phyloP scores from a whole-genome alignment of 2,329 filamentous ascomycete species.

The Beauveria sp. region DNA sequence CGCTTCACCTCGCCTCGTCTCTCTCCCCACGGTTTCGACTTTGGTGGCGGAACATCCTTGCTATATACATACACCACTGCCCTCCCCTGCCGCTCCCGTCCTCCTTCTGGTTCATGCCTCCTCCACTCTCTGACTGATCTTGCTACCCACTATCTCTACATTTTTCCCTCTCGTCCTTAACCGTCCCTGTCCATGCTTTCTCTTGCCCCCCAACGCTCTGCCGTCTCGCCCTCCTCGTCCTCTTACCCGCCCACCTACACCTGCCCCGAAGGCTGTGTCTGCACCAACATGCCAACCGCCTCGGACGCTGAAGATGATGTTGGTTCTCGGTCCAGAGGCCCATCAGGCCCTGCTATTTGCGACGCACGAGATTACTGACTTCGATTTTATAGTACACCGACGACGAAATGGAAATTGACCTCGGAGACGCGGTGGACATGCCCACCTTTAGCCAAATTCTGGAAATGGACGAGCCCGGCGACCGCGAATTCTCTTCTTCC shows the following conservation, averaged over 20 bases:
- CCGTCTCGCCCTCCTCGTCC: background rate
- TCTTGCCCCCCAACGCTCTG: background rate
- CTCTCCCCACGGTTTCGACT: slow-evolving; percentile 5
- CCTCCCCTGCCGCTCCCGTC: slow-evolving; percentile 1
- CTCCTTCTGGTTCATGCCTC: background rate
- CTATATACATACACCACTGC: slow-evolving; percentile 5
- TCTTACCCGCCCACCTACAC: background rate
- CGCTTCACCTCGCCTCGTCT: background rate
- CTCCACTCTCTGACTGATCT: background rate
- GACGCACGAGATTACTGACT: background rate
- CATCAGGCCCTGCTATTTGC: background rate
- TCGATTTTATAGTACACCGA: background rate
- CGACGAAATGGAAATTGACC: slow-evolving; percentile 45
- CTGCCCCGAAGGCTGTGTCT: background rate
- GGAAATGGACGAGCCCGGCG: slow-evolving; percentile 91
- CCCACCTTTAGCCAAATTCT: slow-evolving; percentile 88
- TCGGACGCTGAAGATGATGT: slow-evolving; percentile 7
- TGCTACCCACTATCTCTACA: background rate
- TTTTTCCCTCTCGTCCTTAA: background rate
- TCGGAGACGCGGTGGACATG: slow-evolving; percentile 70
- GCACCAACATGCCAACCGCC: background rate
- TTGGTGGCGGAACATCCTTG: slow-evolving; percentile 7
- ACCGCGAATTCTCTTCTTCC: slow-evolving; percentile 78
- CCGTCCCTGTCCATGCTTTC: slow-evolving; percentile 1
- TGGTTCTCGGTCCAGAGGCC: background rate